Percentiles rank a stretch among this genome's conserved stretches.
Evolutionary conservation across 2,329 filamentous ascomycete species (phyloP).

Genomic region (Knufia petricola): DNA sequence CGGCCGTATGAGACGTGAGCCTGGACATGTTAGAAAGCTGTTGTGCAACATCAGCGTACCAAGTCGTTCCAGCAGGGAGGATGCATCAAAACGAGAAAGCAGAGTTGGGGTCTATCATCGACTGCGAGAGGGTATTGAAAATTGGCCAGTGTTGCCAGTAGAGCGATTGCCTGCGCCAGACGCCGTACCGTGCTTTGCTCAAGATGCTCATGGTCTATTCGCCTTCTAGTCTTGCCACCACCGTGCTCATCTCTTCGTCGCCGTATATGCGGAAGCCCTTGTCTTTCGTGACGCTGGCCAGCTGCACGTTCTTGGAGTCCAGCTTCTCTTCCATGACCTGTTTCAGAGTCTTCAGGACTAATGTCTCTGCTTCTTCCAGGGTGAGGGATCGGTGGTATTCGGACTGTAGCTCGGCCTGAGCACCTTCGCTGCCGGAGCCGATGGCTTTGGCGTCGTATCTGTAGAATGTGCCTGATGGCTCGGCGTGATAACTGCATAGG

Average conservation of each 20-base stretch:
- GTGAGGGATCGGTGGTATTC: slow-evolving; percentile 98
- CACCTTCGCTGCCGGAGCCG: slow-evolving; percentile 91
- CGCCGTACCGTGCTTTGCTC: slow-evolving; percentile 4
- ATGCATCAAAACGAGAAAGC: too few species aligned
- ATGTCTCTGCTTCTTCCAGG: slow-evolving; percentile 81
- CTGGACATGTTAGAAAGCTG: not conserved
- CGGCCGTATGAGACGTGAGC: slow-evolving; percentile 33
- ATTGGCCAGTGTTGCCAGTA: not conserved
- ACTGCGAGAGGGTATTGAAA: not conserved
- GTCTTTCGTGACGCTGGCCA: slow-evolving; percentile 95
- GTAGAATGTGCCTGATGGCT: slow-evolving; percentile 97
- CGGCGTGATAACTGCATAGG: slow-evolving; percentile 69
- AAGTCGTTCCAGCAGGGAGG: too few species aligned
- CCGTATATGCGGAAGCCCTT: slow-evolving; percentile 98
- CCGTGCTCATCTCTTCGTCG: slow-evolving; percentile 90
- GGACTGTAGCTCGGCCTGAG: slow-evolving; percentile 94
- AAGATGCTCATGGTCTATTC: slow-evolving; percentile 25
- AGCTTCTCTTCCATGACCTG: slow-evolving; percentile 99
- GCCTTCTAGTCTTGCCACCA: slow-evolving; percentile 60
- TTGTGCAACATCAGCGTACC: not conserved
- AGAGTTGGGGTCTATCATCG: not conserved
- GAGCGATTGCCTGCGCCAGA: not conserved
- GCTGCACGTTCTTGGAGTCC: slow-evolving; percentile 95
- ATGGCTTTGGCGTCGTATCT: slow-evolving; percentile 99
- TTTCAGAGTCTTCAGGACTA: slow-evolving; percentile 95